A percentile compares a stretch with the other conserved stretches of the same genome.
These are phyloP conservation scores for Termitomyces titanicus DNA, from an alignment of 768 basidiomycete species.

Conservation along the genomic window DNA sequence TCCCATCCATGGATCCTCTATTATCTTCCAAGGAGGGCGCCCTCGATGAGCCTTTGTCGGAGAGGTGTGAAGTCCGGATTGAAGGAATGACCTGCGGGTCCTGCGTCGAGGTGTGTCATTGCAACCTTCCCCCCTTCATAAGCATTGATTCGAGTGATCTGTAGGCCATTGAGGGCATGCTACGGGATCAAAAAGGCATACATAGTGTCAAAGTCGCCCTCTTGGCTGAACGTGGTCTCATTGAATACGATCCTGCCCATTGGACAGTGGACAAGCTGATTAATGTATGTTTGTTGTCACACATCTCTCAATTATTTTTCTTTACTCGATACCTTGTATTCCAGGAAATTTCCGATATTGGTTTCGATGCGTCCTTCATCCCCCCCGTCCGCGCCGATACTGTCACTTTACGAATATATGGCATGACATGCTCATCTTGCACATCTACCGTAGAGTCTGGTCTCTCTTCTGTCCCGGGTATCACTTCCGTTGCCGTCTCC, in stretches of 20 bases:
- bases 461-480: slow-evolving; percentile 67
- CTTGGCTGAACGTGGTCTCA: slow-evolving; percentile 88
- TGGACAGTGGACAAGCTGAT: slow-evolving; percentile 85
- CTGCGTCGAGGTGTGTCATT: slow-evolving; percentile 72
- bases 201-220: slow-evolving; percentile 90
- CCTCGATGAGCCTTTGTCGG: slow-evolving; percentile 26
- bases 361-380: slow-evolving; percentile 84
- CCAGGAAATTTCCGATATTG: slow-evolving; percentile 90
- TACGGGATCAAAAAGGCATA: slow-evolving; percentile 85
- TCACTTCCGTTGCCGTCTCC: slow-evolving; percentile 68
- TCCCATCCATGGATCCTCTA: not conserved
- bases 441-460: slow-evolving; percentile 72
- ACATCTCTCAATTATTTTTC: not conserved
- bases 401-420: slow-evolving; percentile 77
- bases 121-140: not conserved
- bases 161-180: slow-evolving; percentile 82
- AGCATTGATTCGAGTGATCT: not conserved
- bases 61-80: slow-evolving; percentile 75
- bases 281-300: slow-evolving; percentile 42
- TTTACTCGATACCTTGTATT: slow-evolving; percentile 1
- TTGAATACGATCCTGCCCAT: slow-evolving; percentile 81
- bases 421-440: slow-evolving; percentile 89
- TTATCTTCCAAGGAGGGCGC: slow-evolving; percentile 16
- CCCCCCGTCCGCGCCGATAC: slow-evolving; percentile 61
- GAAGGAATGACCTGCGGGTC: slow-evolving; percentile 91